Evolutionary conservation across 768 basidiomycete species (phyloP).

Genomic region (Leccinum barrowsii): DNA sequence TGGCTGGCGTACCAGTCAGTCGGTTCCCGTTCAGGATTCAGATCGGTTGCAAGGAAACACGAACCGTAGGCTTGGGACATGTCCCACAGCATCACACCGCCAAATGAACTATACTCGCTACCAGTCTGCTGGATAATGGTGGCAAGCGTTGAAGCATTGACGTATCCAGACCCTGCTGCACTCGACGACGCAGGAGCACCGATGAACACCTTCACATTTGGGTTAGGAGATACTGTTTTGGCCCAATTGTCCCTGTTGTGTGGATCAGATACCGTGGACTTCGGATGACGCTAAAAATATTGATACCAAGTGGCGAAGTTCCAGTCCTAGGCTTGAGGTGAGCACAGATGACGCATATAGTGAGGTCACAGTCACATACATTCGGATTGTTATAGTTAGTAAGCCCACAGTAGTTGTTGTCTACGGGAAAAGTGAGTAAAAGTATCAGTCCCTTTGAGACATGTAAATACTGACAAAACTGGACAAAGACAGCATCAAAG

Average conservation of each 20-base stretch:
- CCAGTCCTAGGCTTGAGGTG: constrained; percentile 39
- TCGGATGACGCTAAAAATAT: neutral
- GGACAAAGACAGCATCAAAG: constrained; percentile 51
- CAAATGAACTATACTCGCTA: constrained; percentile 41
- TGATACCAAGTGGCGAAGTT: constrained; percentile 42
- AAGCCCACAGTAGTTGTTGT: constrained; percentile 48
- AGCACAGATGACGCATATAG: neutral
- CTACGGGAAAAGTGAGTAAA: constrained; percentile 21
- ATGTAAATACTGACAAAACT: constrained; percentile 37
- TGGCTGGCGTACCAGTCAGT: constrained; percentile 34
- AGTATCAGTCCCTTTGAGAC: neutral
- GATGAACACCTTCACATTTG: constrained; percentile 46
- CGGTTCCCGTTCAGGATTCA: neutral
- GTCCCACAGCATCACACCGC: constrained; percentile 45
- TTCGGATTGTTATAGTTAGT: constrained; percentile 43
- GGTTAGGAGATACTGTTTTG: constrained; percentile 40
- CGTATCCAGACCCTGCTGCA: constrained; percentile 46
- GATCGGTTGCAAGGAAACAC: neutral
- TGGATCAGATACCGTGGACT: neutral
- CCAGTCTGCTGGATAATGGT: constrained; percentile 34
- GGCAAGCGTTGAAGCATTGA: constrained; percentile 32
- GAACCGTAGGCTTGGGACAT: constrained; percentile 44
- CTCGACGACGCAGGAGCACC: constrained; percentile 44
- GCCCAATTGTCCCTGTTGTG: constrained; percentile 48
- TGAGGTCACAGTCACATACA: constrained; percentile 14